Evolutionary conservation across 192 early-diverging fungal genomes (phyloP).

Genomic region (Coemansia sp.): DNA sequence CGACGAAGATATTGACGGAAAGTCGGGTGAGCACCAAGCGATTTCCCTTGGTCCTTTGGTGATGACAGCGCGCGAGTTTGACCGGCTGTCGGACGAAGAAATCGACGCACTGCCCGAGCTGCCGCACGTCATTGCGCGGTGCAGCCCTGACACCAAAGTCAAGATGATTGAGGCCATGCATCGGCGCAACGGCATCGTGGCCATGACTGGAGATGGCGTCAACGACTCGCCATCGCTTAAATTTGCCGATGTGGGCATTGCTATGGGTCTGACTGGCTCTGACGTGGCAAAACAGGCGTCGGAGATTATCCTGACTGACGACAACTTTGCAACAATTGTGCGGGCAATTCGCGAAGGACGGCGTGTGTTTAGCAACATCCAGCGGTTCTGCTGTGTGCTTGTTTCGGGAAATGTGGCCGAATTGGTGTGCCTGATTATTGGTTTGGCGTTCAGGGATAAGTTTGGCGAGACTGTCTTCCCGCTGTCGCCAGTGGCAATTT

Average conservation of each 20-base stretch:
- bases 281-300: conserved; percentile 78
- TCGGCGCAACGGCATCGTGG: conserved; percentile 67
- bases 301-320: conserved; percentile 85
- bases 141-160: conserved; percentile 93
- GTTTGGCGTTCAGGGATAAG: conserved; percentile 69
- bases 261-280: conserved; percentile 66
- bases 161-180: conserved; percentile 96
- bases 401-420: conserved; percentile 78
- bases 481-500: conserved; percentile 74
- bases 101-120: conserved; percentile 77
- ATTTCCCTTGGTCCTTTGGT: conserved; percentile 51
- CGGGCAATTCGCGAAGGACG: conserved; percentile 77
- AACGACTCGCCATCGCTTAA: conserved; percentile 80
- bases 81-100: conserved; percentile 77
- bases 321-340: conserved; percentile 83
- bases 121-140: conserved; percentile 90
- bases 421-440: conserved; percentile 68
- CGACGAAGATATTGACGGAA: conserved; percentile 3
- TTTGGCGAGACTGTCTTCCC: conserved; percentile 67
- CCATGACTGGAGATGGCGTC: conserved; percentile 92
- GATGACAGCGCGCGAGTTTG: conserved; percentile 87
- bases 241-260: conserved; percentile 78
- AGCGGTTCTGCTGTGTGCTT: conserved; percentile 70
- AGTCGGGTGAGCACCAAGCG: conserved; percentile 20
- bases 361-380: conserved; percentile 75